Evolutionary conservation across 768 basidiomycete species (phyloP).

Genomic region (Inosperma sp.): DNA sequence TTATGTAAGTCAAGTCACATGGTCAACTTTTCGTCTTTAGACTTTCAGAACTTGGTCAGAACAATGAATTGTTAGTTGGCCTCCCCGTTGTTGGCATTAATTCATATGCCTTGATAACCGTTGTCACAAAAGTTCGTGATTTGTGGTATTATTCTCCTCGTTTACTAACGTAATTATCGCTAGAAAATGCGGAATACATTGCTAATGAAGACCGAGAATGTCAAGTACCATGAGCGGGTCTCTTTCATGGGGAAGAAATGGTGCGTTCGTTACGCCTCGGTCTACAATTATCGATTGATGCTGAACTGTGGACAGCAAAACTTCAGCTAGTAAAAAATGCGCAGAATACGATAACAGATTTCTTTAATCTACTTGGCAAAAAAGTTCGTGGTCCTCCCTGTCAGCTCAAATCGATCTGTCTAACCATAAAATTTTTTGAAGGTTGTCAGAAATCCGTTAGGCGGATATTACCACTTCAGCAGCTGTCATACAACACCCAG

Average conservation of each 20-base stretch:
- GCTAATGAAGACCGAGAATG: conserved; percentile 98
- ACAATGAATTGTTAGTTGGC: too few relatives aligned
- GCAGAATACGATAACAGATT: conserved; percentile 90
- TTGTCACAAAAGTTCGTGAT: conserved; percentile 81
- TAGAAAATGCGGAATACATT: conserved; percentile 89
- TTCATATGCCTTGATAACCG: conserved; percentile 90
- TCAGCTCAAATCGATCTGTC: neutral
- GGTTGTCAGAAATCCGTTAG: conserved; percentile 71
- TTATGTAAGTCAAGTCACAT: too few relatives aligned
- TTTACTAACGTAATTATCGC: conserved; percentile 39
- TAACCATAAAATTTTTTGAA: conserved; percentile 22
- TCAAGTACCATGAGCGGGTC: conserved; percentile 91
- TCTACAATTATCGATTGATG: conserved; percentile 1
- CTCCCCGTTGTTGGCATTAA: conserved; percentile 88
- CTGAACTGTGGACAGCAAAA: conserved; percentile 55
- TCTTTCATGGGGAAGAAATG: conserved; percentile 88
- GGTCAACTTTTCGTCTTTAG: too few relatives aligned
- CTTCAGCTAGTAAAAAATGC: conserved; percentile 94
- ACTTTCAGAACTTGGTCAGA: too few relatives aligned
- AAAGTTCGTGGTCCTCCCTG: conserved; percentile 44
- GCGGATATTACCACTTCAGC: conserved; percentile 53
- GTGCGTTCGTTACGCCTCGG: conserved; percentile 41
- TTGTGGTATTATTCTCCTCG: neutral
- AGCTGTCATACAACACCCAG: conserved; percentile 73
- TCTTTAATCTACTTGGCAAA: conserved; percentile 90